phyloP scores from a whole-genome alignment of 2,329 filamentous ascomycete genomes.

The Mollisia scopiformis region DNA sequence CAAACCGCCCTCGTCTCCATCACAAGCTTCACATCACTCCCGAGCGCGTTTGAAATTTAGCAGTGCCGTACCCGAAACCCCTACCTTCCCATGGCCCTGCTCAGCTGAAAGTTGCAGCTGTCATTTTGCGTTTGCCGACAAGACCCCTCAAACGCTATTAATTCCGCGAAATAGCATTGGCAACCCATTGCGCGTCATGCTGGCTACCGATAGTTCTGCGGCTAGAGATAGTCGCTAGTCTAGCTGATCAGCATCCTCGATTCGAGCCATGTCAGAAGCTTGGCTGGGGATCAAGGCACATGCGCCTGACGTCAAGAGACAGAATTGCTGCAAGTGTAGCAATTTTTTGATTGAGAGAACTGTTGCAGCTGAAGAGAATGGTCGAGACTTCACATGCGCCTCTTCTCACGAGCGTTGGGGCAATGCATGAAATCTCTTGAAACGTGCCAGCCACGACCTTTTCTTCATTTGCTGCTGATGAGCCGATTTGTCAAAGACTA shows the following conservation, averaged over 20 bases:
- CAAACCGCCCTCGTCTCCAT: background rate
- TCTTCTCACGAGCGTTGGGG: background rate
- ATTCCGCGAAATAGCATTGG: background rate
- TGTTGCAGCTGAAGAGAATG: background rate
- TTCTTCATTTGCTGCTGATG: background rate
- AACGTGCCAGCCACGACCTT: background rate
- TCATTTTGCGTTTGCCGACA: background rate
- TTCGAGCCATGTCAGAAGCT: slow-evolving; percentile 7
- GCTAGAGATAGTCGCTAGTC: background rate
- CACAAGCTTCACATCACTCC: background rate
- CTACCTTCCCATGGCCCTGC: background rate
- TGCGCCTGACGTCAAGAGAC: slow-evolving; percentile 6
- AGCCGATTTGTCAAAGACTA: background rate
- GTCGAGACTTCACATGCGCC: background rate
- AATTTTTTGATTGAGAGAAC: background rate
- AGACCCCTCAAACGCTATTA: background rate
- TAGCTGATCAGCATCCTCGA: slow-evolving; percentile 2
- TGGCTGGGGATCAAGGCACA: slow-evolving; percentile 3
- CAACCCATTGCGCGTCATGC: slow-evolving; percentile 8
- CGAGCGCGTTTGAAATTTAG: background rate
- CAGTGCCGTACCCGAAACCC: background rate
- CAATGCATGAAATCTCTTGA: background rate
- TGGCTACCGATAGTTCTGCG: slow-evolving; percentile 9
- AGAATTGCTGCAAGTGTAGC: background rate
- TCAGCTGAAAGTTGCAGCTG: background rate